Conservation (phyloP, 164 flowering plant genomes). For the Taxillus chinensis region DNA sequence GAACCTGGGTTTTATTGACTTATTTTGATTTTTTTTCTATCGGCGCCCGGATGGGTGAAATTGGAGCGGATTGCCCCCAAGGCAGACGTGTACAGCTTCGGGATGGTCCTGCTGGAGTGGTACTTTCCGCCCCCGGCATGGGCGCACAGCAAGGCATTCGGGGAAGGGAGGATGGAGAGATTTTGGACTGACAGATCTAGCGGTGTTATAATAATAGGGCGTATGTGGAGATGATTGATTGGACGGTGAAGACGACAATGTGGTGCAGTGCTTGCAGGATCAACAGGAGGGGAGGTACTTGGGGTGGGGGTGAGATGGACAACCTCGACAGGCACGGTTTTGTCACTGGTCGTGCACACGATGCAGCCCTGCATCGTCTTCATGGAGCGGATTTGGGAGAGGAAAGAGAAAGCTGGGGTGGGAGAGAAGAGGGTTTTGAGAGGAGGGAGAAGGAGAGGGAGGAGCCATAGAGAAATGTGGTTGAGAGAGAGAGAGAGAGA, state of each 20-base stretch:
- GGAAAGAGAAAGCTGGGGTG: no score
- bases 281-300: constrained; percentile 63
- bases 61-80: constrained; percentile 54
- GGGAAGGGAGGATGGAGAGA: constrained; percentile 63
- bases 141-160: constrained; percentile 62
- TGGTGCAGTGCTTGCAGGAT: constrained; percentile 81
- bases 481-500: no score
- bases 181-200: constrained; percentile 45
- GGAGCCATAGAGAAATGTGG: no score
- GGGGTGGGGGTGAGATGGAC: constrained; percentile 63
- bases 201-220: constrained; percentile 29
- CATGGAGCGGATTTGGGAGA: no score
- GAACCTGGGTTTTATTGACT: no score
- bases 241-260: constrained; percentile 84
- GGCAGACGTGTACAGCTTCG: constrained; percentile 79
- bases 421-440: no score
- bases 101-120: constrained; percentile 80
- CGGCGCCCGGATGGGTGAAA: constrained; percentile 71
- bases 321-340: not conserved
- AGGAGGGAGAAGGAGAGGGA: no score
- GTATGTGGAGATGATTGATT: constrained; percentile 41
- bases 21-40: no score
- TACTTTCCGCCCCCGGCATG: constrained; percentile 67
- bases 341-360: not conserved
- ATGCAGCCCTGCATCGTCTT: not conserved